Evolutionary conservation across 352 stramenopile genomes (phyloP), one percentile per base, ranked within the genome.

Genomic region (Globisporangium paroecandrum): DNA sequence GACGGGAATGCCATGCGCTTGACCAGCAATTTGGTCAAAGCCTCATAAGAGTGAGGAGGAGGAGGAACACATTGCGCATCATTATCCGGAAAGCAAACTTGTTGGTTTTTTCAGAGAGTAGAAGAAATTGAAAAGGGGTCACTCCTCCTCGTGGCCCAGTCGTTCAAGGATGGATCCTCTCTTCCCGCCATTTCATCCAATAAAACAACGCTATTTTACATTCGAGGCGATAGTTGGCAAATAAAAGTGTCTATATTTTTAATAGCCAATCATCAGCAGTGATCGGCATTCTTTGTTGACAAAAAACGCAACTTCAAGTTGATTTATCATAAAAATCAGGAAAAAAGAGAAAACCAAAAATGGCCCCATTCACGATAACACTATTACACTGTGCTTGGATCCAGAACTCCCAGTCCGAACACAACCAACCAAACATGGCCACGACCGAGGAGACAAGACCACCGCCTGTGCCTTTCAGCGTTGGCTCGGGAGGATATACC

Each of bases 121-220:
- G 29, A 32, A 22, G 10, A 24, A 25, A 38, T 61, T 29, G 29
- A 38, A 60, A 27, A 43, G 13, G 29, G 58, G 58, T 63, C 58
- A 63, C 27, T 38, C 58, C 58, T 63, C 58, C 58, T 47, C n/a
- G 34, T 36, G 24, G 36, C 22, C 15, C n/a, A 43, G 47, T 27
- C 13, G 12, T 49, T 36, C 24, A 38, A 34, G 1, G 4, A 13
- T 64, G 24, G 24, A 34, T 18, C 18, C 24, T 22, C 27, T 36
- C 32, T 58, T 12, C 12, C 6, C 6, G 9, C 12, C 7, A 22
- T 58, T 58, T 38, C 6, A 38, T 22, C 53, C 53, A 58, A 58
- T 58, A 6, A 38, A 9, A 12, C 38, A 15, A 7, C 10, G 2
- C 12, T 38, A 8, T 24, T 38, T 2, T 20, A 27, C 24, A 9